phyloP scores from a whole-genome alignment of 1,284 basidiomycete genomes.

The Cryptococcus sp. region DNA sequence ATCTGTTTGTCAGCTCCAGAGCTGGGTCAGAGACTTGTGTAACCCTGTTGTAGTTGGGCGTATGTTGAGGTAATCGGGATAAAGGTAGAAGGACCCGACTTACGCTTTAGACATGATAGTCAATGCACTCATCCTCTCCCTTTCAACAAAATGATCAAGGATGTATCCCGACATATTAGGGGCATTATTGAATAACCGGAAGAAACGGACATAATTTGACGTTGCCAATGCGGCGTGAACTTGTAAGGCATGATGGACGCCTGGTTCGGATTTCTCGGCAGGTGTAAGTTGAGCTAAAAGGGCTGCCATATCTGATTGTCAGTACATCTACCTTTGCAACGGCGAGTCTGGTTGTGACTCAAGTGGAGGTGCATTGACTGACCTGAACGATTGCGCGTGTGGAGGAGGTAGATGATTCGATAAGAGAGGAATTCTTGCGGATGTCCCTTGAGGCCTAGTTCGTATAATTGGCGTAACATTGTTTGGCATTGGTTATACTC shows the following conservation, averaged over 20 bases:
- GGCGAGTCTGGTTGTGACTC: not conserved
- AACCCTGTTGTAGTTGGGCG: not conserved
- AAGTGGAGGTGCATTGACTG: constrained; percentile 31
- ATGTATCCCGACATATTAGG: constrained; percentile 99
- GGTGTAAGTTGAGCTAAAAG: constrained; percentile 93
- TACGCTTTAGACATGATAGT: constrained; percentile 89
- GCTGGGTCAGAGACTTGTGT: not conserved
- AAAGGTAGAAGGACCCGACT: constrained; percentile 44
- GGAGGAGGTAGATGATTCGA: constrained; percentile 90
- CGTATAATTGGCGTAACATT: constrained; percentile 84
- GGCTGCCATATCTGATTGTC: constrained; percentile 78
- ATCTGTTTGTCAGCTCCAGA: constrained; percentile 53
- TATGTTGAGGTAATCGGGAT: not conserved
- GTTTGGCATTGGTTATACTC: constrained; percentile 99
- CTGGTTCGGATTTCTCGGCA: constrained; percentile 71
- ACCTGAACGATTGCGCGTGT: constrained; percentile 93
- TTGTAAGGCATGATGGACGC: constrained; percentile 81
- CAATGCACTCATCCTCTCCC: constrained; percentile 83
- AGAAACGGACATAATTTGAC: constrained; percentile 91
- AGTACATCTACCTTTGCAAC: not conserved
- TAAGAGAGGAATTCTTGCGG: constrained; percentile 96
- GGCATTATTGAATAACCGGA: constrained; percentile 74
- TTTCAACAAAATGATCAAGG: constrained; percentile 96
- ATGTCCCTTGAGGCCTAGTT: constrained; percentile 83
- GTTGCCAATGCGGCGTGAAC: constrained; percentile 85